Percentiles rank a stretch among this genome's conserved stretches.
Evolutionary conservation across 495 filamentous ascomycete genomes (phyloP).

Genomic region (Massariosphaeria phaeospora): DNA sequence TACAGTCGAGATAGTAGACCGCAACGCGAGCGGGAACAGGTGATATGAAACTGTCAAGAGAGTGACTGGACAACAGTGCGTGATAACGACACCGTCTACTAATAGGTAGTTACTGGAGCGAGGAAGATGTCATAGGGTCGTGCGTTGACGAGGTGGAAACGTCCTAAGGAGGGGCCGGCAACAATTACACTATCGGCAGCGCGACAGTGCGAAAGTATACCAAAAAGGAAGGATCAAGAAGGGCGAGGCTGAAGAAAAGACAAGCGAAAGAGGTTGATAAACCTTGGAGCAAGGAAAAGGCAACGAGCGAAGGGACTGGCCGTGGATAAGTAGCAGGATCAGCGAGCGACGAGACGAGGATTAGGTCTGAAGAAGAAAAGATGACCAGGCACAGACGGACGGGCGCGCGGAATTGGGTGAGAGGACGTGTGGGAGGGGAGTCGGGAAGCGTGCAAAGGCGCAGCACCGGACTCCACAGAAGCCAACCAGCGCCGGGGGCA

Average conservation of each 20-base stretch:
- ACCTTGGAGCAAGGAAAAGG: slow-evolving; percentile 31
- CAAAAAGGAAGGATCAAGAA: slow-evolving; percentile 32
- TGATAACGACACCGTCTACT: slow-evolving; percentile 41
- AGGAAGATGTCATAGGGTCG: slow-evolving; percentile 29
- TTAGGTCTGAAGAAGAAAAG: slow-evolving; percentile 37
- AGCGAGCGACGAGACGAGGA: slow-evolving; percentile 37
- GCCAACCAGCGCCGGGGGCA: slow-evolving; percentile 26
- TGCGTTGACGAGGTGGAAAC: slow-evolving; percentile 13
- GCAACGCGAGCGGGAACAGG: slow-evolving; percentile 3
- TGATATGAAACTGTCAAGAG: slow-evolving; percentile 33
- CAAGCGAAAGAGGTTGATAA: slow-evolving; percentile 36
- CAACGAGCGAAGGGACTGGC: slow-evolving; percentile 34
- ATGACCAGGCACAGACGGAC: slow-evolving; percentile 31
- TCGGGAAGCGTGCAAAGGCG: slow-evolving; percentile 32
- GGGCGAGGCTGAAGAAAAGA: slow-evolving; percentile 24
- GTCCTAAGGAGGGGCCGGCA: slow-evolving; percentile 35
- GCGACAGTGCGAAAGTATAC: slow-evolving; percentile 26
- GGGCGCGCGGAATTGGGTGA: slow-evolving; percentile 34
- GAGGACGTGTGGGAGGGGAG: slow-evolving; percentile 31
- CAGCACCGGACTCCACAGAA: slow-evolving; percentile 28
- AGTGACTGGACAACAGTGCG: slow-evolving; percentile 42
- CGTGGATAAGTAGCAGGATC: slow-evolving; percentile 37
- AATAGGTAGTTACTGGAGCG: slow-evolving; percentile 30
- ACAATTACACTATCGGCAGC: slow-evolving; percentile 27
- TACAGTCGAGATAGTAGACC: slow-evolving; percentile 14